Evolutionary conservation across 1,139 yeast species (phyloP).

Genomic region (Blastobotrys niveus): DNA sequence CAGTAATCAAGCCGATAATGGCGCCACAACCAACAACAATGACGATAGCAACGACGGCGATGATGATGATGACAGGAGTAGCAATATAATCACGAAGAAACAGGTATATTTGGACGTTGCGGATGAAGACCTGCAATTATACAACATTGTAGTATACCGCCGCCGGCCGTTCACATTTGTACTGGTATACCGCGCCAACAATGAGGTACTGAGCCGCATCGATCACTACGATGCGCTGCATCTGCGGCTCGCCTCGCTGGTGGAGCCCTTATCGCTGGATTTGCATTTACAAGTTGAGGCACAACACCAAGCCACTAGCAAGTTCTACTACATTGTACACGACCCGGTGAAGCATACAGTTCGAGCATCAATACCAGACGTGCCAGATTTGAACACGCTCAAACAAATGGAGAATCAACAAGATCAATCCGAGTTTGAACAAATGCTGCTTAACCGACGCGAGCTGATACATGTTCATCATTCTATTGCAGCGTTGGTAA

Average conservation of each 20-base stretch:
- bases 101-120: background rate
- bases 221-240: slow-evolving; percentile 25
- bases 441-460: slow-evolving; percentile 17
- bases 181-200: slow-evolving; percentile 20
- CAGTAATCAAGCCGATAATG: background rate
- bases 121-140: background rate
- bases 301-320: slow-evolving; percentile 13
- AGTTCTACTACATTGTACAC: slow-evolving; percentile 25
- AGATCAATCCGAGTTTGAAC: slow-evolving; percentile 15
- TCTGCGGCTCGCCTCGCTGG: slow-evolving; percentile 28
- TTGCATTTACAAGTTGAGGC: slow-evolving; percentile 12
- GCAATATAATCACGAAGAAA: slow-evolving; percentile 8
- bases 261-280: slow-evolving; percentile 29
- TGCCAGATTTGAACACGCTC: slow-evolving; percentile 22
- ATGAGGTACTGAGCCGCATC: slow-evolving; percentile 14
- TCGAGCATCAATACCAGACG: slow-evolving; percentile 26
- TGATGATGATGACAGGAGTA: background rate
- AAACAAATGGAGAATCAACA: slow-evolving; percentile 18
- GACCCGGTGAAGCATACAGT: slow-evolving; percentile 20
- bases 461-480: slow-evolving; percentile 30
- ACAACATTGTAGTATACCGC: slow-evolving; percentile 25
- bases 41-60: background rate
- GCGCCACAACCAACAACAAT: background rate
- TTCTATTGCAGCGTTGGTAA: slow-evolving; percentile 20
- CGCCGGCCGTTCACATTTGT: slow-evolving; percentile 28